Base-by-base conservation (phyloP, 202 grass and related monocot genomes). In the Carex arenaria region DNA sequence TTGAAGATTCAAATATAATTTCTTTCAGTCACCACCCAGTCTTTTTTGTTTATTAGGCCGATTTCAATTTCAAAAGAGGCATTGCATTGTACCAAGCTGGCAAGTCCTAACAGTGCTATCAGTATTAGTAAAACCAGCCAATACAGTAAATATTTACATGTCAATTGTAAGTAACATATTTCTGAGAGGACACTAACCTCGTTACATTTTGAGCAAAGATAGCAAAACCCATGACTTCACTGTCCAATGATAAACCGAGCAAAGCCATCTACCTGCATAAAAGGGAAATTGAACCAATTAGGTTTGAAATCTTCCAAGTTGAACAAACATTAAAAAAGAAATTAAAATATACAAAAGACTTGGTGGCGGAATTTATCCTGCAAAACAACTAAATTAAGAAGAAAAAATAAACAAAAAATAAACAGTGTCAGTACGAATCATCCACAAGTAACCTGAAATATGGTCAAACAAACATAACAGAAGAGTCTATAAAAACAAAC, bases 331-430 rank as follows among this genome's bases (percentile, higher is more conserved):
- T 49, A 85, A 59, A 70, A 82, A 86, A 82, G 7, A 88, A 51
- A 20, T 68, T 68, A 76, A 89, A 78, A 64, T 78, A 72, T 84
- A 32, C 64, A 89, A 43, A 43, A 87, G 40, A 32, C 64, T 85
- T 84, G 85, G 83, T 83, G 88, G 87, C 92, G 86, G 88, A 83
- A 57, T 64, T 64, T 4, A 57, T 85, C 93, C 90, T 95, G 89
- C 88, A 95, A 91, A 86, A 95, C 65, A 90, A 83, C 26, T 82
- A 86, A 83, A 34, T 57, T 57, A 57, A 36, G 55, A 61, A 53
- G 23, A 73, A 83, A 85, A 45, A 70, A n/a, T n/a, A 8, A 83
- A 59, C 59, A 66, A 88, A 86, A 86, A 45, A 64, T 45, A 62
- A 87, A 54, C 20, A 36, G 78, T 60, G 66, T 84, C 78, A 80